Conservation (phyloP, 2,329 filamentous ascomycete species). For the Fonsecaea pugnacius region DNA sequence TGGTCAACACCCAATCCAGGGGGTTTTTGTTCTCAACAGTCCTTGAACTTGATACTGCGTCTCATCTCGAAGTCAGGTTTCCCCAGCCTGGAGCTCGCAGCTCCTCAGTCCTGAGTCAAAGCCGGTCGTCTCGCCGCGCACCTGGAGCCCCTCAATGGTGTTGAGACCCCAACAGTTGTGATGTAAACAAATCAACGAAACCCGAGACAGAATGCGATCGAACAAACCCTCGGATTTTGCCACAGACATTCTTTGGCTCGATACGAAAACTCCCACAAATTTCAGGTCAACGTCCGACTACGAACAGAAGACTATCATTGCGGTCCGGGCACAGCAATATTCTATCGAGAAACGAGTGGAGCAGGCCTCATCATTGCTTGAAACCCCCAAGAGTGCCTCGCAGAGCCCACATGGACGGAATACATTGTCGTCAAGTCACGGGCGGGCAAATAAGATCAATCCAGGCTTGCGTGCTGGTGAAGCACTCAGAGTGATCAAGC, state of each 20-base stretch:
- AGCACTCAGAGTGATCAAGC: not conserved
- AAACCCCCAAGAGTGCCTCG: not conserved
- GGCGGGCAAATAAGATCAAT: not conserved
- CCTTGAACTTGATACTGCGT: not conserved
- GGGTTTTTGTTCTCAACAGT: not conserved
- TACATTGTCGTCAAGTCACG: not conserved
- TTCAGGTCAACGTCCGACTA: not conserved
- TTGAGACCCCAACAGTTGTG: not conserved
- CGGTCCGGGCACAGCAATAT: constrained; percentile 2
- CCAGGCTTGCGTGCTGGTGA: not conserved
- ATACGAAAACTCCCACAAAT: not conserved
- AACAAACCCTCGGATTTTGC: not conserved
- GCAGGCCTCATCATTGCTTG: not conserved
- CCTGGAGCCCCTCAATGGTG: not conserved
- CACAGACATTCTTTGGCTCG: constrained; percentile 2
- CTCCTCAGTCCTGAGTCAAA: not conserved
- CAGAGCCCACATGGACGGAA: not conserved
- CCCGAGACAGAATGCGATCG: not conserved
- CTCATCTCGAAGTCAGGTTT: not conserved
- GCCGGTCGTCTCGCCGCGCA: not conserved
- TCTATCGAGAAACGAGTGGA: not conserved
- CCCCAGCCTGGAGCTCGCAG: too few relatives aligned
- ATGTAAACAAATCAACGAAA: not conserved
- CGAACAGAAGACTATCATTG: not conserved
- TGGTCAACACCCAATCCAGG: not conserved